phyloP scores from a whole-genome alignment of 805 yeast genomes.

The Saccharomycopsis sp. region DNA sequence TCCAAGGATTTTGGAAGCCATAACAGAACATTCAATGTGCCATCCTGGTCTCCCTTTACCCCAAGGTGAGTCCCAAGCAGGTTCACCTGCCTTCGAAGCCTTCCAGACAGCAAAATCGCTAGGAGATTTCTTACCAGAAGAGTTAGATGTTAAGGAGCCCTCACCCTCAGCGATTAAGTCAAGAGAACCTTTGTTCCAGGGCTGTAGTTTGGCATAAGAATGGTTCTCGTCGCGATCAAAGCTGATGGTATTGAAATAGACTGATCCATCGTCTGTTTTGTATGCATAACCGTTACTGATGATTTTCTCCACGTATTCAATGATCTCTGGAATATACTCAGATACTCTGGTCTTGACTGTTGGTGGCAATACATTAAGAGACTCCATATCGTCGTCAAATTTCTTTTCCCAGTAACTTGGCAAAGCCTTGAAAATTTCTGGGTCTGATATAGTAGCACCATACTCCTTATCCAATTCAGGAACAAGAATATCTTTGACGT shows the following conservation, averaged over 20 bases:
- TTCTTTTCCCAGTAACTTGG: constrained; percentile 87
- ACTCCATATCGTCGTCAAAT: constrained; percentile 79
- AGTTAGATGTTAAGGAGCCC: constrained; percentile 46
- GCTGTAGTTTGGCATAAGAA: constrained; percentile 91
- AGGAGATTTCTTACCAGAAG: constrained; percentile 58
- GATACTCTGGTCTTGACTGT: constrained; percentile 88
- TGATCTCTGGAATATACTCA: constrained; percentile 91
- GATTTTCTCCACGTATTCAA: constrained; percentile 68
- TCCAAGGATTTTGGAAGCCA: constrained; percentile 91
- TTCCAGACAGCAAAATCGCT: constrained; percentile 98
- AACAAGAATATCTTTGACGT: constrained; percentile 69
- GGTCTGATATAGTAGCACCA: constrained; percentile 79
- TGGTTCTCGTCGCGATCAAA: constrained; percentile 72
- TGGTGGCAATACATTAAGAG: constrained; percentile 78
- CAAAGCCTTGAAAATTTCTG: constrained; percentile 69
- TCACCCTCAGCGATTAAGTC: constrained; percentile 91
- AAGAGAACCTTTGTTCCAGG: constrained; percentile 91
- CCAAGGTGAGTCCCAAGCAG: constrained; percentile 94
- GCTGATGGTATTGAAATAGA: constrained; percentile 84
- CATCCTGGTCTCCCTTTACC: constrained; percentile 98
- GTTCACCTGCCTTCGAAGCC: constrained; percentile 94
- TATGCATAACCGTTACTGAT: constrained; percentile 80
- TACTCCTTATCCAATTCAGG: constrained; percentile 62
- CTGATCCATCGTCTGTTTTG: constrained; percentile 79
- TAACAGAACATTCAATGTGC: constrained; percentile 99